Evolutionary conservation across 148 eudicot genomes (phyloP).

Genomic region (Amaranthus hypochondriacus): DNA sequence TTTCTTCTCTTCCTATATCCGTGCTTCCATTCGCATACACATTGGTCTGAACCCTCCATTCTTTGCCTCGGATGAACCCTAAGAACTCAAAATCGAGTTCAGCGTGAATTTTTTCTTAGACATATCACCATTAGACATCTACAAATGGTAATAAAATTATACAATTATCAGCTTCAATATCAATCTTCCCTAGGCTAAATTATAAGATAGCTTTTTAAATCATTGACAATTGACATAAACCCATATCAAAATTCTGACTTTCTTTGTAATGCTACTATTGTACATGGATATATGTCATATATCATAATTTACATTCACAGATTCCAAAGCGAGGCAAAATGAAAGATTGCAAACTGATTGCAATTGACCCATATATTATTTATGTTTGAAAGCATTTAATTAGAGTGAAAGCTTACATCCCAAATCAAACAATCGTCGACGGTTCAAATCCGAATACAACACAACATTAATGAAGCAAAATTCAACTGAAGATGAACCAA

Average conservation of each 20-base stretch:
- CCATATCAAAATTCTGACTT: neutral
- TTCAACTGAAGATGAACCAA: too few species aligned
- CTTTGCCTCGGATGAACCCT: slow-evolving; percentile 82
- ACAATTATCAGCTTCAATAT: neutral
- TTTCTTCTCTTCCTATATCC: slow-evolving; percentile 74
- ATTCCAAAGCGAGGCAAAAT: too few species aligned
- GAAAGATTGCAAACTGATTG: too few species aligned
- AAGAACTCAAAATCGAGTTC: slow-evolving; percentile 88
- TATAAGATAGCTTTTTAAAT: neutral
- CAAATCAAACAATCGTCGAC: too few species aligned
- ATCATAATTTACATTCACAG: too few species aligned
- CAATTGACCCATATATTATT: too few species aligned
- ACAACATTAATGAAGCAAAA: too few species aligned
- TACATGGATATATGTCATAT: too few species aligned
- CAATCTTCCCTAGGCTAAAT: neutral
- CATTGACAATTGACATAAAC: neutral
- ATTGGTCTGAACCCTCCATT: slow-evolving; percentile 93
- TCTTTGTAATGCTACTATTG: neutral
- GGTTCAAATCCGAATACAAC: too few species aligned
- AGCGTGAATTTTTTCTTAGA: slow-evolving; percentile 67
- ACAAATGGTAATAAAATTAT: slow-evolving; percentile 10
- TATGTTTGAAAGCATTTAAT: too few species aligned
- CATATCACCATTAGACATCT: slow-evolving; percentile 94
- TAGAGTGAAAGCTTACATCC: too few species aligned
- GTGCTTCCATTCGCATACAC: slow-evolving; percentile 94